Percentiles rank a stretch among this genome's conserved stretches.
Conservation (phyloP, 345 rosid species). For the Salix udensis region DNA sequence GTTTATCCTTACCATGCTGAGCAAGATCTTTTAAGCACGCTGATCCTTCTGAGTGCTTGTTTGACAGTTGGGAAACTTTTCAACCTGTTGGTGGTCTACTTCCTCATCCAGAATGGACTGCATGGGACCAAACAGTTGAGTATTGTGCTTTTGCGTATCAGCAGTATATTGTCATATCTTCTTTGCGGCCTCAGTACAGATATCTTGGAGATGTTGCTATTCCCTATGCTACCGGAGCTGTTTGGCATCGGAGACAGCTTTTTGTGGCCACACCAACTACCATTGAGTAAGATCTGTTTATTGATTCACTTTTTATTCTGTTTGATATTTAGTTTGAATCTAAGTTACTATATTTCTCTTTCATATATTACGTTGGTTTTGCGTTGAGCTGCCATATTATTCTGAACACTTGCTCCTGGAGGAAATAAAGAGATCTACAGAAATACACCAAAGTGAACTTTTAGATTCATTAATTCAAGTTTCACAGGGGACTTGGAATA, state of each 20-base stretch:
- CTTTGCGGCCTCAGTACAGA: conserved; percentile 92
- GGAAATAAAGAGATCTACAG: too few species aligned
- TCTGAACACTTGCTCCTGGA: background rate
- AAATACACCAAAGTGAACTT: too few species aligned
- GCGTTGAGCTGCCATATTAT: background rate
- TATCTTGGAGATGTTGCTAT: conserved; percentile 97
- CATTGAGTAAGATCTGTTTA: conserved; percentile 66
- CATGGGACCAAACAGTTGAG: conserved; percentile 99
- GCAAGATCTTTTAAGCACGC: conserved; percentile 1
- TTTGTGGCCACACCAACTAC: conserved; percentile 97
- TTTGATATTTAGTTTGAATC: background rate
- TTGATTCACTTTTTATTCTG: background rate
- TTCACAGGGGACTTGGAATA: too few species aligned
- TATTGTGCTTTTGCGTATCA: conserved; percentile 97
- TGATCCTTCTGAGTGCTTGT: conserved; percentile 11
- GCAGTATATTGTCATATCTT: conserved; percentile 82
- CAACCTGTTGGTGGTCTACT: conserved; percentile 91
- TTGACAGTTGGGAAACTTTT: conserved; percentile 93
- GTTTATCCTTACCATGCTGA: too few species aligned
- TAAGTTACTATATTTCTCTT: too few species aligned
- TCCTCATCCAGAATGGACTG: conserved; percentile 99
- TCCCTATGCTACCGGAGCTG: conserved; percentile 91
- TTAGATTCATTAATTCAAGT: too few species aligned
- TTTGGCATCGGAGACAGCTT: conserved; percentile 96
- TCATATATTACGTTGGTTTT: background rate